Base-by-base conservation (phyloP, 257 asterid species). In the Lavandula angustifolia region DNA sequence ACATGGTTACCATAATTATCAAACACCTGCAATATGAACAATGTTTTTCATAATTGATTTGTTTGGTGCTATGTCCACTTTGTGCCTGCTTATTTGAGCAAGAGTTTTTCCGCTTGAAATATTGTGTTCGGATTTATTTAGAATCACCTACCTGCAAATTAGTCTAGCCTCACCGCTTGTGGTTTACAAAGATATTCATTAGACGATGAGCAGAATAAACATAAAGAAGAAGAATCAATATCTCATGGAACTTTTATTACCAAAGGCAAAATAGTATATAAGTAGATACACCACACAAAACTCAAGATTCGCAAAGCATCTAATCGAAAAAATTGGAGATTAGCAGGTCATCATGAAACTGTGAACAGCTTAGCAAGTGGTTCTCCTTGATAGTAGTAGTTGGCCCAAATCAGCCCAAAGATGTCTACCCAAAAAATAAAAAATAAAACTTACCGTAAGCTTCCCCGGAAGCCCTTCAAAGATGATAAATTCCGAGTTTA, bases 391-490 rank as follows among this genome's bases (percentile, higher is more conserved):
- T 29, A 64, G 9, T 14, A 34, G n/a, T 6, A 34, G n/a, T 10
- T 16, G 52, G 3, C 9, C 12, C 40, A 13, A 16, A 52, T 44
- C 41, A 10, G 29, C 44, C 48, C 31, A 66, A 57, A 18, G 13
- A 17, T 67, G 34, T 17, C 16, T 17, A 58, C 27, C 32, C 33
- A 56, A 48, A 18, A 48, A 1, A 53, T 48, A 9, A 35, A 8
- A 46, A 54, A n/a, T n/a, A n/a, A 54, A 7, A 79, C 90, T 76
- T 81, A 85, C 95, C 81, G 43, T 88, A 81, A 6, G 80, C 64
- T 59, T 89, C 95, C 51, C 89, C 97, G 42, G 67, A 40, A 70
- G 75, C 66, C 94, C 89, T 78, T 83, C 91, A 67, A 87, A 76
- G 72, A 87, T 66, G 22, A 89, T 75, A 64, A 62, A 84, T 74